These are phyloP conservation scores for Breviolum minutum DNA, from an alignment of 73 alveolate genomes.

Conservation along the genomic window DNA sequence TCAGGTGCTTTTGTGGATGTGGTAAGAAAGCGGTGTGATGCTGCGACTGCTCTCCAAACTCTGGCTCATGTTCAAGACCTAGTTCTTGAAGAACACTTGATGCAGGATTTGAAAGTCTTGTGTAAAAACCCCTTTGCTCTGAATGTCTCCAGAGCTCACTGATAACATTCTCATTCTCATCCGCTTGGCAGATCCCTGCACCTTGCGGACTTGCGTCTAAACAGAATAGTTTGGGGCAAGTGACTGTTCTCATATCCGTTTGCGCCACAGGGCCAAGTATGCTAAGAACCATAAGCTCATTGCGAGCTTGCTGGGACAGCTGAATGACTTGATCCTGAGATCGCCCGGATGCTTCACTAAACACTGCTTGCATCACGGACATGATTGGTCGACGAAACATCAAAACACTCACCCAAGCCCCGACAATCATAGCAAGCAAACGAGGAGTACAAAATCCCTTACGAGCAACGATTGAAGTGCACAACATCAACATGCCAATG, in stretches of 20 bases:
- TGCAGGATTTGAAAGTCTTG: neutral
- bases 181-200: neutral
- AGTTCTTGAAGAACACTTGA: neutral
- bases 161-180: neutral
- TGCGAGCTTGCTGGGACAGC: neutral
- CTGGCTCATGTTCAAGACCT: neutral
- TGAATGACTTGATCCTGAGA: neutral
- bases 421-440: neutral
- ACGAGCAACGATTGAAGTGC: neutral
- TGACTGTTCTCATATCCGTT: neutral
- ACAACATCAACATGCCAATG: neutral
- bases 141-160: slow-evolving; percentile 7
- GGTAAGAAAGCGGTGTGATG: neutral
- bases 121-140: slow-evolving; percentile 33
- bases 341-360: neutral
- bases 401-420: neutral
- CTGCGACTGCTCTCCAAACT: too few species aligned
- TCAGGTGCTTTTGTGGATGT: neutral
- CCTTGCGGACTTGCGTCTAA: slow-evolving; percentile 60
- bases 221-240: neutral
- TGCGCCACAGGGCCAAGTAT: neutral
- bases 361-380: neutral
- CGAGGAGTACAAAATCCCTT: neutral
- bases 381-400: neutral
- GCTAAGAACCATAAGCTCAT: neutral